Percentiles rank a stretch among this genome's conserved stretches.
Conservation (phyloP, 257 asterid genomes). For the Salvia hispanica region DNA sequence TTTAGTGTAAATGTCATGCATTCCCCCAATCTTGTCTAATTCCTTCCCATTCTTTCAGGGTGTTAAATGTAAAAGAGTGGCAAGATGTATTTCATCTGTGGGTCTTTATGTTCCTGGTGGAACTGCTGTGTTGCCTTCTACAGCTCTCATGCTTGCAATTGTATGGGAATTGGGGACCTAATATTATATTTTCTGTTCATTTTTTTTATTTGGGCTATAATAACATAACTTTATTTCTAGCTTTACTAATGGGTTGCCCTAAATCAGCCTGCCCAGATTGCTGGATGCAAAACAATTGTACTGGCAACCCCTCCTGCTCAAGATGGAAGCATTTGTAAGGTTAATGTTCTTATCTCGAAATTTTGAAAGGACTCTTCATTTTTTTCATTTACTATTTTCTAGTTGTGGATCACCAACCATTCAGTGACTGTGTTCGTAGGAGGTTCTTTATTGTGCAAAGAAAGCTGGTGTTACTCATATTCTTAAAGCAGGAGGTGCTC, state of each 20-base stretch:
- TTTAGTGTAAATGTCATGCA: not conserved
- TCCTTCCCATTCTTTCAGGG: constrained; percentile 55
- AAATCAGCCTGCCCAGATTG: constrained; percentile 96
- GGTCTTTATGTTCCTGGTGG: constrained; percentile 99
- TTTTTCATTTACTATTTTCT: not conserved
- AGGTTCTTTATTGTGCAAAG: constrained; percentile 95
- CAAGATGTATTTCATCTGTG: constrained; percentile 82
- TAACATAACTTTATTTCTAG: constrained; percentile 18
- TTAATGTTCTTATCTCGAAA: constrained; percentile 37
- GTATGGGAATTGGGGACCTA: constrained; percentile 51
- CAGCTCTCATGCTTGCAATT: constrained; percentile 97
- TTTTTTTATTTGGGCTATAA: not conserved
- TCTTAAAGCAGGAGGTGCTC: constrained; percentile 99
- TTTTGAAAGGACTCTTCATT: constrained; percentile 6
- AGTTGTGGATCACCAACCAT: constrained; percentile 27
- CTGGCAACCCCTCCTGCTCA: constrained; percentile 96
- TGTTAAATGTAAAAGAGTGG: constrained; percentile 92
- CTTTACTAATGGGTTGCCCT: constrained; percentile 33
- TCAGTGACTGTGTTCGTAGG: constrained; percentile 45
- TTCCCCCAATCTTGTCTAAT: constrained; percentile 25
- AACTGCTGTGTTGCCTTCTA: constrained; percentile 97
- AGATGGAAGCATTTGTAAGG: constrained; percentile 95
- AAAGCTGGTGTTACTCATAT: constrained; percentile 98
- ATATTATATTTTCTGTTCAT: constrained; percentile 10
- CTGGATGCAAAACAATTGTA: constrained; percentile 94